Evolutionary conservation across 768 basidiomycete species (phyloP).

Genomic region (Mycena vulgaris): DNA sequence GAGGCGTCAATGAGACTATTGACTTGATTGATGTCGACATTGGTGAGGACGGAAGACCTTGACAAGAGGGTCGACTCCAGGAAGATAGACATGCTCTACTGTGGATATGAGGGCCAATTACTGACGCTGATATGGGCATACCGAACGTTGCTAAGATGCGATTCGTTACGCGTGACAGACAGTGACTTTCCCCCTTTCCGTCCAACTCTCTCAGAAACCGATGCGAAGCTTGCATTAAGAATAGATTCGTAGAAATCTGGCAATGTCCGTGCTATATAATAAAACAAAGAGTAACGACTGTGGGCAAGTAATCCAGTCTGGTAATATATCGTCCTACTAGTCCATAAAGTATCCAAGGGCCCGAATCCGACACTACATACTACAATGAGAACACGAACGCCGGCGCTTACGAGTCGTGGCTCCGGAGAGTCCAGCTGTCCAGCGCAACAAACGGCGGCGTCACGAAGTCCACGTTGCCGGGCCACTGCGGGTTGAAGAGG

Average conservation of each 20-base stretch:
- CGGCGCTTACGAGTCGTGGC: slow-evolving; percentile 66
- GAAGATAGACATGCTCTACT: no score
- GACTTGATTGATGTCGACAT: slow-evolving; percentile 16
- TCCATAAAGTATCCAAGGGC: not conserved
- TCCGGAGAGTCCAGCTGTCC: slow-evolving; percentile 82
- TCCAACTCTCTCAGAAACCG: no score
- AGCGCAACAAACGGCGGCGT: slow-evolving; percentile 82
- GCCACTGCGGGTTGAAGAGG: slow-evolving; percentile 95
- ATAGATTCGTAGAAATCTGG: not conserved
- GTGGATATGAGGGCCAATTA: no score
- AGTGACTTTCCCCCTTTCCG: not conserved
- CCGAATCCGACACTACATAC: not conserved
- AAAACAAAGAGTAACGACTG: not conserved
- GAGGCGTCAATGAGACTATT: slow-evolving; percentile 23
- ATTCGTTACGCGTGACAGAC: not conserved
- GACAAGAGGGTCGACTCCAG: no score
- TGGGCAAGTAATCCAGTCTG: not conserved
- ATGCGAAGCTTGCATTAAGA: no score
- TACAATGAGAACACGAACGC: not conserved
- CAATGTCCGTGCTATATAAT: not conserved
- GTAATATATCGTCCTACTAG: not conserved
- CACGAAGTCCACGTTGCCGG: slow-evolving; percentile 71
- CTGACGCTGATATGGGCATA: no score
- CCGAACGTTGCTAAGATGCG: no score
- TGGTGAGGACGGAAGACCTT: slow-evolving; percentile 8